A percentile compares a stretch with the other conserved stretches of the same genome.
phyloP scores from a whole-genome alignment of 257 asterid species.

The Perilla frutescens region DNA sequence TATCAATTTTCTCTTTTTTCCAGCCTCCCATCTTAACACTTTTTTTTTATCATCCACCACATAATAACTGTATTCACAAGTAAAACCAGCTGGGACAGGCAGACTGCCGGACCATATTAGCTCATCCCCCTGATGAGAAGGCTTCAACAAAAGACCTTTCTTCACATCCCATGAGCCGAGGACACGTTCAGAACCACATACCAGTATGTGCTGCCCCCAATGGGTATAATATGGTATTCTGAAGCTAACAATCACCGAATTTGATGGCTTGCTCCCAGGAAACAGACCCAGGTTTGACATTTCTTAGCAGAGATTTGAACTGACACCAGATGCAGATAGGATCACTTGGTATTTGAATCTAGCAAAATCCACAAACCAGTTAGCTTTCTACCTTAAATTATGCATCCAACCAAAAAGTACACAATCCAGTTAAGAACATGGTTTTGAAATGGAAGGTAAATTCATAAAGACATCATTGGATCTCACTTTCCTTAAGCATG shows the following conservation, averaged over 20 bases:
- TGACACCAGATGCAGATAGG: slow-evolving; percentile 18
- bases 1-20: slow-evolving; percentile 70
- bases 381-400: not conserved
- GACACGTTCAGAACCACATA: slow-evolving; percentile 83
- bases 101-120: slow-evolving; percentile 85
- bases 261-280: slow-evolving; percentile 51
- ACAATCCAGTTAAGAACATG: not conserved
- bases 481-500: slow-evolving; percentile 5
- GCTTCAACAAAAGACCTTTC: slow-evolving; percentile 81
- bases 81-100: slow-evolving; percentile 60
- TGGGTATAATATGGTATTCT: slow-evolving; percentile 84
- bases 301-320: slow-evolving; percentile 23
- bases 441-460: slow-evolving; percentile 3
- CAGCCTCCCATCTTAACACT: slow-evolving; percentile 79
- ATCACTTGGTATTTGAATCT: slow-evolving; percentile 28
- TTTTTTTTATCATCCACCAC: slow-evolving; percentile 85
- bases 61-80: slow-evolving; percentile 80
- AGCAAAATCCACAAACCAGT: slow-evolving; percentile 2
- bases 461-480: not conserved
- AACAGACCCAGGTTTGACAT: slow-evolving; percentile 73
- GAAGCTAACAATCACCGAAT: slow-evolving; percentile 69
- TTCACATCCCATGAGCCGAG: slow-evolving; percentile 95
- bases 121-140: slow-evolving; percentile 82
- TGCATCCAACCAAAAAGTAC: not conserved
- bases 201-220: slow-evolving; percentile 90